Conservation (phyloP, 768 basidiomycete species). For the Suillus placidus region DNA sequence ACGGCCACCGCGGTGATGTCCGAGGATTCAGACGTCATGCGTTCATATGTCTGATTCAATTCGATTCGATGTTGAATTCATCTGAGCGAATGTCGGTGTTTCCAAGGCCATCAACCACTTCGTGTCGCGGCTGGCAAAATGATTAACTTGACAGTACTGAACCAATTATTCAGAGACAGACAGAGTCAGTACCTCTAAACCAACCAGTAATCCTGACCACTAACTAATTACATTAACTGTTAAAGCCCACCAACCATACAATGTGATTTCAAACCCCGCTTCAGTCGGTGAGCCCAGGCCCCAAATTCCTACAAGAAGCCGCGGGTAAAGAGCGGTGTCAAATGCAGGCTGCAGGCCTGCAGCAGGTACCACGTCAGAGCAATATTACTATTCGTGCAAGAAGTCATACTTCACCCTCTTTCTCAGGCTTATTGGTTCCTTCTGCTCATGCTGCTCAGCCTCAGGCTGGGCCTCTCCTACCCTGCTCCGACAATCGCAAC, state of each 20-base stretch:
- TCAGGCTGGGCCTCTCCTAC: not conserved
- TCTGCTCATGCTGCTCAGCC: not conserved
- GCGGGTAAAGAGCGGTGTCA: too few relatives aligned
- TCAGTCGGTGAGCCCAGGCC: too few relatives aligned
- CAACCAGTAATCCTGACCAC: too few relatives aligned
- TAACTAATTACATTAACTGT: too few relatives aligned
- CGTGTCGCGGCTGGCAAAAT: not conserved
- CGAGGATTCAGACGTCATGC: not conserved
- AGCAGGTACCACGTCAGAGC: too few relatives aligned
- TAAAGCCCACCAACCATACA: too few relatives aligned
- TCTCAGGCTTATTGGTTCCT: not conserved
- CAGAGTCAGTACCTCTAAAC: too few relatives aligned
- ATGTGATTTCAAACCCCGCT: too few relatives aligned
- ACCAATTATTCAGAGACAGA: too few relatives aligned
- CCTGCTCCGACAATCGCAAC: not conserved
- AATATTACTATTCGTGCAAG: too few relatives aligned
- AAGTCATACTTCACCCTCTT: not conserved
- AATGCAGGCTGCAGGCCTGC: too few relatives aligned
- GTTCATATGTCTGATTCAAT: not conserved
- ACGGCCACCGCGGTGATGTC: not conserved
- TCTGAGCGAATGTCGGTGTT: not conserved
- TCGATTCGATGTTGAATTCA: not conserved
- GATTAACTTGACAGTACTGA: not conserved
- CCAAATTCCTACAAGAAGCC: too few relatives aligned
- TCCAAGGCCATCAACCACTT: not conserved